Evolutionary conservation across 2,329 filamentous ascomycete species (phyloP).

Genomic region (Fusarium paranaense): DNA sequence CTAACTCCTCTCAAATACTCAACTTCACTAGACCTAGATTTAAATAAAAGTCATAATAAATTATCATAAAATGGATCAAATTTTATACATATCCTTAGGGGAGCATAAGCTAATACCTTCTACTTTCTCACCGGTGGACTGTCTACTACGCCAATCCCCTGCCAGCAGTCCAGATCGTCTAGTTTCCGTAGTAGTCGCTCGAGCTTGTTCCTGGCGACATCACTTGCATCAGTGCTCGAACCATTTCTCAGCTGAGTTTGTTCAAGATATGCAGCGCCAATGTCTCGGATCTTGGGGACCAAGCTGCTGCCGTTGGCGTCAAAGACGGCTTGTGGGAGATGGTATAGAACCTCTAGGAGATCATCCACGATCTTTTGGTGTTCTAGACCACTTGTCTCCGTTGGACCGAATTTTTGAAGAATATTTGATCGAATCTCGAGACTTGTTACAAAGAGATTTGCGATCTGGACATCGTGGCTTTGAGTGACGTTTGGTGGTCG

Average conservation of each 20-base stretch:
- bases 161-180: conserved; percentile 49
- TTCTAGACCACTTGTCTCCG: conserved; percentile 26
- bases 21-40: background rate
- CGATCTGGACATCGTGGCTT: conserved; percentile 52
- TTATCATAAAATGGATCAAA: background rate
- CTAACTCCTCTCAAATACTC: background rate
- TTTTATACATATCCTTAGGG: background rate
- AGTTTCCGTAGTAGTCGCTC: conserved; percentile 45
- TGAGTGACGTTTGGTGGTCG: conserved; percentile 45
- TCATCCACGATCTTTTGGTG: conserved; percentile 51
- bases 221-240: conserved; percentile 6
- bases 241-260: conserved; percentile 36
- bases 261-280: conserved; percentile 50
- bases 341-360: conserved; percentile 50
- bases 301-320: conserved; percentile 50
- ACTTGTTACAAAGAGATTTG: conserved; percentile 52
- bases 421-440: conserved; percentile 52
- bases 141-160: conserved; percentile 33
- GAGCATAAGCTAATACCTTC: background rate
- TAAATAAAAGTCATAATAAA: background rate
- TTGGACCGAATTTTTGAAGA: conserved; percentile 47
- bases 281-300: conserved; percentile 53
- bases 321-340: conserved; percentile 48
- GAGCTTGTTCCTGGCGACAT: conserved; percentile 38
- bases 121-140: conserved; percentile 1